These are phyloP conservation scores for Hanseniaspora nectarophila DNA, from an alignment of 805 yeast species.

Conservation along the genomic window DNA sequence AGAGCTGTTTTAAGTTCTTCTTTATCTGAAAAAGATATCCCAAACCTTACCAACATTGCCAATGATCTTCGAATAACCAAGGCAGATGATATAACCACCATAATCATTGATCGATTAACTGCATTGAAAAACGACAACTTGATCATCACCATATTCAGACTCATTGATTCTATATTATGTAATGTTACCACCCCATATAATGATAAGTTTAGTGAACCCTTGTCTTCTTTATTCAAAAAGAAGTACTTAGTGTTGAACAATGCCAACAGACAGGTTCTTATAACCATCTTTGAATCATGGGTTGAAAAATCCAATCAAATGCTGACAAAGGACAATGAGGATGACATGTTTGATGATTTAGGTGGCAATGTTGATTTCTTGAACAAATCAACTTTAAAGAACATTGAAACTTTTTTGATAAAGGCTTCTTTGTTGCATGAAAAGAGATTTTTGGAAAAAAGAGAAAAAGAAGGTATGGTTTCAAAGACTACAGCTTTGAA, in stretches of 20 bases:
- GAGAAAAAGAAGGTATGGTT: neutral
- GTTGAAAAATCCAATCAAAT: slow-evolving; percentile 35
- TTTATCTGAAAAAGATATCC: neutral
- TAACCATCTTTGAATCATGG: slow-evolving; percentile 81
- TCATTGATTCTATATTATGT: slow-evolving; percentile 3
- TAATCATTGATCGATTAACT: neutral
- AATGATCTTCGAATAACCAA: slow-evolving; percentile 9
- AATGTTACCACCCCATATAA: neutral
- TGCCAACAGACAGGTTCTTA: slow-evolving; percentile 57
- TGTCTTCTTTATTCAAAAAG: slow-evolving; percentile 54
- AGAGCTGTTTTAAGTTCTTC: neutral
- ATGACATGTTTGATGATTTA: slow-evolving; percentile 4
- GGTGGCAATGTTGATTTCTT: slow-evolving; percentile 43
- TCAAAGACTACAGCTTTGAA: no score
- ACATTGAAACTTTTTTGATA: slow-evolving; percentile 61
- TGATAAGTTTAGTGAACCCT: slow-evolving; percentile 9
- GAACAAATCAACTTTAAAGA: slow-evolving; percentile 53
- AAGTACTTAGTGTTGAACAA: slow-evolving; percentile 74
- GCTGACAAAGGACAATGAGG: slow-evolving; percentile 18
- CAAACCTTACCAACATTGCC: slow-evolving; percentile 3
- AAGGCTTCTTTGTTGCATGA: slow-evolving; percentile 42
- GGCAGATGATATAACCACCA: neutral
- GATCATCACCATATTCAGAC: neutral
- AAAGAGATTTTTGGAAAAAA: slow-evolving; percentile 19
- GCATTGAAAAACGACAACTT: neutral